Evolutionary conservation across 257 asterid species (phyloP).

Genomic region (Primulina tabacum): DNA sequence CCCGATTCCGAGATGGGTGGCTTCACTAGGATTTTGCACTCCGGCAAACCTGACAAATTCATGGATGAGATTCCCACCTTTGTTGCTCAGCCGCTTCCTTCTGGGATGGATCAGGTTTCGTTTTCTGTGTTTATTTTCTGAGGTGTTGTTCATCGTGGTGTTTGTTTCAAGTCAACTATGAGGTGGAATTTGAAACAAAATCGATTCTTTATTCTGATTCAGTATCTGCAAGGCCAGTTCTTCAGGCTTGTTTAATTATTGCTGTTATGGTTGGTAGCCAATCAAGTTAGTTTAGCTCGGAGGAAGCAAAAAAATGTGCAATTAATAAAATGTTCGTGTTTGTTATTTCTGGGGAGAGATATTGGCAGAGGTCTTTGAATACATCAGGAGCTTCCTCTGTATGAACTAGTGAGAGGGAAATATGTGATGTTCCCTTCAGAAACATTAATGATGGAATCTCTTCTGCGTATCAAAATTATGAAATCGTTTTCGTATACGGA

Average conservation of each 20-base stretch:
- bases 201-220: conserved; percentile 3
- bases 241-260: not conserved
- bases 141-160: too few relatives aligned
- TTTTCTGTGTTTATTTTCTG: not conserved
- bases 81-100: conserved; percentile 84
- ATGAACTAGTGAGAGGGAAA: not conserved
- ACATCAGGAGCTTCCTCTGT: not conserved
- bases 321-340: not conserved
- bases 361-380: not conserved
- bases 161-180: not conserved
- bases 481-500: not conserved
- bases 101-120: conserved; percentile 85
- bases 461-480: not conserved
- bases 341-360: not conserved
- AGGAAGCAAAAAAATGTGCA: not conserved
- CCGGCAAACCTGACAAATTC: conserved; percentile 66
- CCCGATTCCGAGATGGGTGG: conserved; percentile 90
- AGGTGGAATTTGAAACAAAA: not conserved
- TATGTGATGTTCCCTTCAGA: not conserved
- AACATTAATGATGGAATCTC: conserved; percentile 2
- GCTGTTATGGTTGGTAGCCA: not conserved
- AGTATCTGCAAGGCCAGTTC: not conserved
- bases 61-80: conserved; percentile 98
- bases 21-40: conserved; percentile 80
- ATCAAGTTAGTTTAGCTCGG: not conserved